Conservation (phyloP, 202 grass and related monocot genomes). For the Carex arenaria region DNA sequence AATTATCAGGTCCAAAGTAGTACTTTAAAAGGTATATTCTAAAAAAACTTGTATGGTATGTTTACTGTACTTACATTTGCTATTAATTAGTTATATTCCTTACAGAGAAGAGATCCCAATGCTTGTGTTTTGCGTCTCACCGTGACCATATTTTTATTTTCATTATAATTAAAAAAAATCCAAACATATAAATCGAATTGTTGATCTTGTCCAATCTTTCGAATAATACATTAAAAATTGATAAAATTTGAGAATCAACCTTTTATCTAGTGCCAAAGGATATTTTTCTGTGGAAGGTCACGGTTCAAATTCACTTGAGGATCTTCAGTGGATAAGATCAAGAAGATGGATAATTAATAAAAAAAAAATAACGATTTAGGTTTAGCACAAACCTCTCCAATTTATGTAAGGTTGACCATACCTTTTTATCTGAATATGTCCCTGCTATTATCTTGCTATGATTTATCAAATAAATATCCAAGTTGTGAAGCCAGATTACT, state of each 20-base stretch:
- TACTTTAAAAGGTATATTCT: not conserved
- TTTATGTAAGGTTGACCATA: not conserved
- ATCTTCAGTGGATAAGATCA: not conserved
- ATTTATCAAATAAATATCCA: not conserved
- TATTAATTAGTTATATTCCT: too few species aligned
- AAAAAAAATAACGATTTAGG: not conserved
- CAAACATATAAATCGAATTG: too few species aligned
- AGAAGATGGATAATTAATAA: not conserved
- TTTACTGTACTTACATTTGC: not conserved
- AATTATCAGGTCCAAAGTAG: not conserved
- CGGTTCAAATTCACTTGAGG: too few species aligned
- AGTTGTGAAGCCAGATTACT: not conserved
- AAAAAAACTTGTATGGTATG: not conserved
- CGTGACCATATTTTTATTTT: too few species aligned
- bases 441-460: not conserved
- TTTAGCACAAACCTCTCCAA: not conserved
- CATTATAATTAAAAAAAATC: too few species aligned
- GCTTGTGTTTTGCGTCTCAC: too few species aligned
- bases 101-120: too few species aligned
- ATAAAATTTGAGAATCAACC: too few species aligned
- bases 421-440: not conserved
- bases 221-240: too few species aligned
- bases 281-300: too few species aligned
- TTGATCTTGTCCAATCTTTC: too few species aligned
- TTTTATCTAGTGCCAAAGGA: too few species aligned